These are phyloP conservation scores for Aspergillus sclerotioniger DNA, from an alignment of 495 filamentous ascomycete species.

Conservation along the genomic window DNA sequence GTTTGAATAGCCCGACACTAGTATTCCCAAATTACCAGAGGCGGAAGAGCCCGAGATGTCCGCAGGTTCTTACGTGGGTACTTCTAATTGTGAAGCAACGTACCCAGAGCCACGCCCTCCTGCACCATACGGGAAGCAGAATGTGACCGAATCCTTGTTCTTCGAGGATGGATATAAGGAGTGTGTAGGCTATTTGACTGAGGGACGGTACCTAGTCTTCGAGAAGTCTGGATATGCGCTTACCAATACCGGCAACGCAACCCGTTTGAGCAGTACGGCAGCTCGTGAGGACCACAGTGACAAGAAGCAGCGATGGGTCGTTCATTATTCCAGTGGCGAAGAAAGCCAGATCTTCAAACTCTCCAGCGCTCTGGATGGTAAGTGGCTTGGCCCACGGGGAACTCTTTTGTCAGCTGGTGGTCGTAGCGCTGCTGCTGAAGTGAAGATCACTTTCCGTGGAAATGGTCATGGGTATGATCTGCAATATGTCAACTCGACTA, in stretches of 20 bases:
- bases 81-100: constrained; percentile 39
- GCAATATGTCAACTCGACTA: constrained; percentile 26
- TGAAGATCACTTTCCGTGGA: constrained; percentile 41
- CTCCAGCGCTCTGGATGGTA: constrained; percentile 47
- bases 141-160: constrained; percentile 29
- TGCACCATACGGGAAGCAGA: constrained; percentile 49
- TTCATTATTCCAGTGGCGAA: constrained; percentile 40
- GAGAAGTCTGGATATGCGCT: constrained; percentile 33
- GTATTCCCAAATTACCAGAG: constrained; percentile 43
- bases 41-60: constrained; percentile 37
- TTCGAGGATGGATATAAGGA: constrained; percentile 54
- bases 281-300: constrained; percentile 36
- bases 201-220: constrained; percentile 48
- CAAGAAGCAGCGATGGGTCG: constrained; percentile 49
- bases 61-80: constrained; percentile 42
- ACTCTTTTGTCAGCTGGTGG: constrained; percentile 21
- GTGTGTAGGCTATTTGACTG: constrained; percentile 51
- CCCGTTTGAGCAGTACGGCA: constrained; percentile 25
- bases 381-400: constrained; percentile 34
- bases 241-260: constrained; percentile 22
- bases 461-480: constrained; percentile 42
- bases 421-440: constrained; percentile 27
- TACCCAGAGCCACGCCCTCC: constrained; percentile 37
- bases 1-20: constrained; percentile 40
- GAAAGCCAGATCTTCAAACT: constrained; percentile 45